phyloP scores from a whole-genome alignment of 495 filamentous ascomycete genomes.

The Bacidia gigantensis region DNA sequence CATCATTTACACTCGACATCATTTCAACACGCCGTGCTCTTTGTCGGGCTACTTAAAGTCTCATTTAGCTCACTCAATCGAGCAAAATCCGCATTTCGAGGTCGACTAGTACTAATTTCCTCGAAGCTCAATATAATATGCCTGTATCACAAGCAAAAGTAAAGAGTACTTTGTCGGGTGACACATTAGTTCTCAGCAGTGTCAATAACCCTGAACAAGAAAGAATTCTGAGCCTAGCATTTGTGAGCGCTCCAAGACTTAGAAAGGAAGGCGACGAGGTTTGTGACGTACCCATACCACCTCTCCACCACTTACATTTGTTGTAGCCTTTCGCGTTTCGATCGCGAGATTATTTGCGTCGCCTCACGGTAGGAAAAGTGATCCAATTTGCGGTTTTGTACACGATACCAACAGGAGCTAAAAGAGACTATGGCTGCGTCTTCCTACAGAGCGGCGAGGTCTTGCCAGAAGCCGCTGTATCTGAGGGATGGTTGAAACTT shows the following conservation, averaged over 20 bases:
- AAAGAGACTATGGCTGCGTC: conserved; percentile 76
- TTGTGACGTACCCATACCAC: conserved; percentile 7
- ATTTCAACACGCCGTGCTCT: no score
- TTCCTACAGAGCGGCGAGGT: conserved; percentile 55
- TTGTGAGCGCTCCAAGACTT: conserved; percentile 74
- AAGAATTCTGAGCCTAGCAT: conserved; percentile 76
- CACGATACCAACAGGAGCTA: conserved; percentile 62
- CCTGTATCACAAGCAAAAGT: conserved; percentile 54
- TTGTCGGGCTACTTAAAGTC: no score
- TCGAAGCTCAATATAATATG: conserved; percentile 12
- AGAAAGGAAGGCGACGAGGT: conserved; percentile 84
- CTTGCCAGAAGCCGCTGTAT: conserved; percentile 65
- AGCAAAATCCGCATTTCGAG: no score
- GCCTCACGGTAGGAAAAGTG: conserved; percentile 69
- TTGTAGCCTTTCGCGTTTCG: conserved; percentile 67
- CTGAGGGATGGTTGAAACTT: conserved; percentile 80
- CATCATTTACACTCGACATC: no score
- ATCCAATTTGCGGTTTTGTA: conserved; percentile 75
- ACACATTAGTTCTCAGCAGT: conserved; percentile 70
- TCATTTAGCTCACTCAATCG: no score
- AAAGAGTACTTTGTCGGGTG: conserved; percentile 85
- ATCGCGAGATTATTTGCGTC: conserved; percentile 82
- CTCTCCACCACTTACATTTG: neutral
- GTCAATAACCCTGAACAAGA: conserved; percentile 63
- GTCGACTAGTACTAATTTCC: no score